Percentiles rank a stretch among this genome's conserved stretches.
These are phyloP conservation scores for Physcomitrium patens DNA, from an alignment of 225 moss, liverwort and hornwort genomes.

Conservation along the genomic window DNA sequence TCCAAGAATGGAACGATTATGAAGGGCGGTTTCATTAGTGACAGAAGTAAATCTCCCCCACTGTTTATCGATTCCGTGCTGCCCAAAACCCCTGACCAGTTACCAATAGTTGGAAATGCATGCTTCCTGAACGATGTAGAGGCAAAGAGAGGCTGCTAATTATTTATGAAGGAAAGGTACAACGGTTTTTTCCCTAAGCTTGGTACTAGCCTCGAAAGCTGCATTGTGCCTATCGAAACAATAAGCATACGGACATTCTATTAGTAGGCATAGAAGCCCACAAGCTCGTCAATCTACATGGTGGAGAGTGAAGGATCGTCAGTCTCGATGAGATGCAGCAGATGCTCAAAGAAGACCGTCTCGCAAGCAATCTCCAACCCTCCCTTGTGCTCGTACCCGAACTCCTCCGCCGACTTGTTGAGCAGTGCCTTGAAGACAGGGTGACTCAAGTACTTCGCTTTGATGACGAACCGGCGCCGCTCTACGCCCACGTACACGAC, in stretches of 20 bases:
- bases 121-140: slow-evolving; percentile 19
- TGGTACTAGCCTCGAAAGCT: neutral
- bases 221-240: slow-evolving; percentile 7
- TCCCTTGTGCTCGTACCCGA: slow-evolving; percentile 63
- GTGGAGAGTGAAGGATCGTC: slow-evolving; percentile 51
- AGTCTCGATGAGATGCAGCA: slow-evolving; percentile 50
- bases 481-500: slow-evolving; percentile 59
- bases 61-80: neutral
- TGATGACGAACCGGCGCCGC: slow-evolving; percentile 59
- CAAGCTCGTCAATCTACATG: slow-evolving; percentile 47
- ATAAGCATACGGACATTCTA: neutral
- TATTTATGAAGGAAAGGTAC: slow-evolving; percentile 23
- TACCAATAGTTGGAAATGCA: neutral
- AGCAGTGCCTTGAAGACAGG: slow-evolving; percentile 53
- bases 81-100: slow-evolving; percentile 6
- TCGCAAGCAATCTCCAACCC: slow-evolving; percentile 64
- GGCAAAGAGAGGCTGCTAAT: slow-evolving; percentile 28
- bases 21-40: neutral
- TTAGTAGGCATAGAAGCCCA: slow-evolving; percentile 43
- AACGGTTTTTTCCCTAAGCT: slow-evolving; percentile 15
- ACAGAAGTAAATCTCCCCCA: neutral
- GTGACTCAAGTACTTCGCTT: slow-evolving; percentile 48
- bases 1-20: slow-evolving; percentile 37
- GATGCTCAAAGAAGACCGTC: slow-evolving; percentile 55
- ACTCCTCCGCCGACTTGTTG: slow-evolving; percentile 69